Base-by-base conservation (phyloP, 495 filamentous ascomycete genomes). In the Neurospora sp. region DNA sequence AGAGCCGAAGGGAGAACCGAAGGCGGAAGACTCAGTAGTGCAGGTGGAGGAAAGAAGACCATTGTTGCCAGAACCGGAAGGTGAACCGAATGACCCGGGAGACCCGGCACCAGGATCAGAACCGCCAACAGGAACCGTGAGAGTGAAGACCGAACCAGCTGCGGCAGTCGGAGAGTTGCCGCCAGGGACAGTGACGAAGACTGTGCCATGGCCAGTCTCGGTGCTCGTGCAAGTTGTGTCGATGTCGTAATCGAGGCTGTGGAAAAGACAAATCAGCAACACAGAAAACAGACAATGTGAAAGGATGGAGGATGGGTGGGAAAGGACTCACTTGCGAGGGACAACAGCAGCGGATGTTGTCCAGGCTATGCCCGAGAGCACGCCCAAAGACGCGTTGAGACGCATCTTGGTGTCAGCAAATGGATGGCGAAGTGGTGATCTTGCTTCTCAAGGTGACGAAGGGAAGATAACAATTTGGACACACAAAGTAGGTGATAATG, bases 181-280 rank as follows among this genome's bases (percentile, higher is more conserved):
- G 14, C 40, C 41, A 72, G 78, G 75, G 42, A 79, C 75, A 69
- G 82, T 83, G 41, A 82, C 73, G 69, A 81, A 80, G 59, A 83
- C 76, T n/a, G 83, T 82, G 20, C 74, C 76, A 27, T 76, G 73
- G 10, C 77, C 73, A n/a, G 74, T 70, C 12, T 31, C 31, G 18
- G 74, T 74, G 71, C 66, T 73, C 31, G 76, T 72, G 68, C 79
- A 81, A 22, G 76, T 81, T 2, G 77, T 48, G 40, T 74, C 72
- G 22, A 40, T 53, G 7, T 42, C 53, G 7, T 69, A 41, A 14
- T 71, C 20, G n/a, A 71, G 18, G 20, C 78, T 76, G 20, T 66
- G 53, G 11, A 66, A 14, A 3, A 22, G 20, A 61, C 44, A 40
- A 40, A 72, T 76, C 42, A 75, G 75, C 20, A 68, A 73, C 69